phyloP scores from a whole-genome alignment of 1,284 basidiomycete species.

The Athelia psychrophila region DNA sequence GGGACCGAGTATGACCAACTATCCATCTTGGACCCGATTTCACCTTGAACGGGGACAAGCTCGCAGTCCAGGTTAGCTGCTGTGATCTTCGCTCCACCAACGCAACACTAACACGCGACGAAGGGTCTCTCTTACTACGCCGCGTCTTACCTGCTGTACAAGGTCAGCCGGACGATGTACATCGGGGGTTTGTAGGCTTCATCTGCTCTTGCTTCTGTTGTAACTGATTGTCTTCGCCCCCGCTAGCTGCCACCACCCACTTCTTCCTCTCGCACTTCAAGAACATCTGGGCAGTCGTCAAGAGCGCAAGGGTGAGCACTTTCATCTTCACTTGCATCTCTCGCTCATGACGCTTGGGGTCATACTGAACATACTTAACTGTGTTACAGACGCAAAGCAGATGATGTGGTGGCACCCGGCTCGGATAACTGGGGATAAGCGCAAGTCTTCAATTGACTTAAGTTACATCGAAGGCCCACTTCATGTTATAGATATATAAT shows the following conservation, averaged over 20 bases:
- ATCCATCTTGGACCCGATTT: constrained; percentile 33
- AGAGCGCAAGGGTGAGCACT: constrained; percentile 31
- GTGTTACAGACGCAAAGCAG: too few relatives aligned
- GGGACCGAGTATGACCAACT: constrained; percentile 34
- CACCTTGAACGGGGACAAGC: constrained; percentile 37
- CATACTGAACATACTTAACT: too few relatives aligned
- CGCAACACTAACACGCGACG: not conserved
- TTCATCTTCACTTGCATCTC: too few relatives aligned
- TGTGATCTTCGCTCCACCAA: not conserved
- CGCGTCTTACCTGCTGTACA: constrained; percentile 36
- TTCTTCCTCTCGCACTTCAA: constrained; percentile 50
- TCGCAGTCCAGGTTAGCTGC: constrained; percentile 26
- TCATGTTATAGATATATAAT: too few relatives aligned
- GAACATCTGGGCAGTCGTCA: constrained; percentile 39
- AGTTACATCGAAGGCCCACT: too few relatives aligned
- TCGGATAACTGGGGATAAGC: too few relatives aligned
- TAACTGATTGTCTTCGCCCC: not conserved
- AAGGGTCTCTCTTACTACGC: constrained; percentile 44
- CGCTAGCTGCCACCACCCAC: constrained; percentile 38
- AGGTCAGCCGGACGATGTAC: constrained; percentile 36
- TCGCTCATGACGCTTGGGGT: constrained; percentile 20
- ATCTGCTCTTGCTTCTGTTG: not conserved
- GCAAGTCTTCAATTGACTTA: too few relatives aligned
- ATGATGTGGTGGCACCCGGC: too few relatives aligned
- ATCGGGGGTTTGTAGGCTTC: too few relatives aligned